These are phyloP conservation scores for Limonium bicolor DNA, from an alignment of 148 eudicot genomes.

Conservation along the genomic window DNA sequence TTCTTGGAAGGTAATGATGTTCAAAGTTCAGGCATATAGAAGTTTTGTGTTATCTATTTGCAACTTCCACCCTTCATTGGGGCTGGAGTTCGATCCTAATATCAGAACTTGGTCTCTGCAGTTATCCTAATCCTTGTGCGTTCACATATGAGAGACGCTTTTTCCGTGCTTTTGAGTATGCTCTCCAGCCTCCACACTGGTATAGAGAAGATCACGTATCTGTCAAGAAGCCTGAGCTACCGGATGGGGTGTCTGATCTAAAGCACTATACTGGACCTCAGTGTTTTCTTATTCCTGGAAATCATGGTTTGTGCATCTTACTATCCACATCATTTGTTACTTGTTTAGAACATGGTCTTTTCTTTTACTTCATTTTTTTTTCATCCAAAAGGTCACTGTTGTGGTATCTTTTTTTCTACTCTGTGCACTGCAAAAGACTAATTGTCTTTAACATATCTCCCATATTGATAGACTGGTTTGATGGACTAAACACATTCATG, in stretches of 20 bases:
- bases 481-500: constrained; percentile 92
- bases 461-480: constrained; percentile 92
- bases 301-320: constrained; percentile 50
- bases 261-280: constrained; percentile 87
- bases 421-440: no score
- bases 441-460: no score
- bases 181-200: constrained; percentile 87
- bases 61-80: no score
- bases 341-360: no score
- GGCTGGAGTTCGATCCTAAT: no score
- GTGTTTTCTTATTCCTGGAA: constrained; percentile 94
- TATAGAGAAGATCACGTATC: constrained; percentile 85
- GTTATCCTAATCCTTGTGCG: constrained; percentile 92
- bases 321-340: neutral
- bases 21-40: no score
- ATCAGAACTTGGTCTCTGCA: constrained; percentile 13
- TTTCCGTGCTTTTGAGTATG: constrained; percentile 87
- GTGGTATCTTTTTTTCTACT: neutral
- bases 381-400: no score
- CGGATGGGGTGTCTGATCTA: constrained; percentile 48
- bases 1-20: no score
- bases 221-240: constrained; percentile 88
- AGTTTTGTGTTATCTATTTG: no score
- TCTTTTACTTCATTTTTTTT: neutral
- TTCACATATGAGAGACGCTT: constrained; percentile 78